Evolutionary conservation across 2,329 filamentous ascomycete species (phyloP).

Genomic region (Endothia cerciana): DNA sequence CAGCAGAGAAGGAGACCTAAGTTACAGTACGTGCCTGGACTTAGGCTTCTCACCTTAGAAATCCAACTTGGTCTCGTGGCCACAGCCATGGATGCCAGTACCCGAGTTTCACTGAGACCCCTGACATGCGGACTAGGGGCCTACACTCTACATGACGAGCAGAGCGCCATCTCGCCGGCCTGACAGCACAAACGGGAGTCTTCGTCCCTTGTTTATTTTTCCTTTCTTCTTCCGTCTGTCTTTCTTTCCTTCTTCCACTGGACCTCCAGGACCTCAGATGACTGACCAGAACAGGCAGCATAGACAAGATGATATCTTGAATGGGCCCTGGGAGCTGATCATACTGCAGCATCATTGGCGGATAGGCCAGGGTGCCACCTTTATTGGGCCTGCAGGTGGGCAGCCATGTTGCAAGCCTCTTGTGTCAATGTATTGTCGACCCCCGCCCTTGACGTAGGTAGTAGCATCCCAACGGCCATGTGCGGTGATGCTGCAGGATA

Average conservation of each 20-base stretch:
- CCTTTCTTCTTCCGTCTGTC: too few relatives aligned
- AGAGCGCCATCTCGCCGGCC: background rate
- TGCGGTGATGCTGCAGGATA: background rate
- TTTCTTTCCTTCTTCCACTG: background rate
- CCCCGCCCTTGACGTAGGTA: background rate
- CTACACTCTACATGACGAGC: background rate
- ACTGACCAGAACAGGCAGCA: background rate
- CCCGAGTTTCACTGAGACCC: conserved; percentile 7
- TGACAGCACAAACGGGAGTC: background rate
- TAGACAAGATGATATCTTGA: background rate
- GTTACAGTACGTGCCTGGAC: too few relatives aligned
- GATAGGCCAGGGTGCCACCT: background rate
- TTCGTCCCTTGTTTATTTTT: too few relatives aligned
- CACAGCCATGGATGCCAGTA: background rate
- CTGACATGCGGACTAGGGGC: conserved; percentile 1
- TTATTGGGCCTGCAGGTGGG: background rate
- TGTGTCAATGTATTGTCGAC: background rate
- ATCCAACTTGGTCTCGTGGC: background rate
- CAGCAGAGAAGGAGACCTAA: too few relatives aligned
- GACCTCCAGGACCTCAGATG: background rate
- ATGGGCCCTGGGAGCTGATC: background rate
- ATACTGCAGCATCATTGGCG: background rate
- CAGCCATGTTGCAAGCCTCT: background rate
- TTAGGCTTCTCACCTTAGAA: too few relatives aligned
- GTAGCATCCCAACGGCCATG: background rate